phyloP scores from a whole-genome alignment of 1,139 yeast species.

The Blastobotrys ciferrii region DNA sequence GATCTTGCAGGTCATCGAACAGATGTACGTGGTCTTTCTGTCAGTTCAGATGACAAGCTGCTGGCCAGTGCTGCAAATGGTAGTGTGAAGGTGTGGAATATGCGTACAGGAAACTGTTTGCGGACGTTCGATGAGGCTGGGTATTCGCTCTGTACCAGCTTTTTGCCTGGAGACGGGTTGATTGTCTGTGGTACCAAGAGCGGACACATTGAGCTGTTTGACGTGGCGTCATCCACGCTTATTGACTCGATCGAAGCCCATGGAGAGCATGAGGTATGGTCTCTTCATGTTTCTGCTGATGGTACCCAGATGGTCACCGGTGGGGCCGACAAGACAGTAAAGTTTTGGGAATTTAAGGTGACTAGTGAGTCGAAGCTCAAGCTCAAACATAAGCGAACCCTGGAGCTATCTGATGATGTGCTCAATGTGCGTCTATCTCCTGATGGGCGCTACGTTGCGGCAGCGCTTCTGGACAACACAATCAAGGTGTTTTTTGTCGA shows the following conservation, averaged over 20 bases:
- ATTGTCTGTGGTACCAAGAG: conserved; percentile 87
- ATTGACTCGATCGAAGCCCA: conserved; percentile 68
- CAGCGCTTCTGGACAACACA: conserved; percentile 84
- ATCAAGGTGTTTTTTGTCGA: conserved; percentile 91
- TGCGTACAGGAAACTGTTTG: conserved; percentile 67
- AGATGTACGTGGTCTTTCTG: conserved; percentile 79
- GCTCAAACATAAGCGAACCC: conserved; percentile 70
- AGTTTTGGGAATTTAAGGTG: conserved; percentile 82
- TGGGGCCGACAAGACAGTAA: conserved; percentile 86
- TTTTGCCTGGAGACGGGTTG: conserved; percentile 88
- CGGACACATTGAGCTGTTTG: conserved; percentile 83
- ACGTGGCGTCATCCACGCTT: conserved; percentile 75
- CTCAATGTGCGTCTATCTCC: conserved; percentile 80
- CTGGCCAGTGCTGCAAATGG: conserved; percentile 92
- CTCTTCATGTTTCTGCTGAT: conserved; percentile 80
- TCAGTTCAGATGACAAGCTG: conserved; percentile 76
- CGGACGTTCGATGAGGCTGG: conserved; percentile 82
- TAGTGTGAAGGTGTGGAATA: conserved; percentile 82
- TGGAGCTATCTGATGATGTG: conserved; percentile 84
- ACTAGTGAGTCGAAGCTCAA: conserved; percentile 59
- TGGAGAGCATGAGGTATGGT: conserved; percentile 78
- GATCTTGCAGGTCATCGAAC: conserved; percentile 85
- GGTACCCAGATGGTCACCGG: conserved; percentile 88
- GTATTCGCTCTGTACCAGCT: conserved; percentile 75
- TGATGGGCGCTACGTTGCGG: conserved; percentile 72